A percentile compares a stretch with the other conserved stretches of the same genome.
Evolutionary conservation across 2,329 filamentous ascomycete genomes (phyloP).

Genomic region (Aureobasidium musti): DNA sequence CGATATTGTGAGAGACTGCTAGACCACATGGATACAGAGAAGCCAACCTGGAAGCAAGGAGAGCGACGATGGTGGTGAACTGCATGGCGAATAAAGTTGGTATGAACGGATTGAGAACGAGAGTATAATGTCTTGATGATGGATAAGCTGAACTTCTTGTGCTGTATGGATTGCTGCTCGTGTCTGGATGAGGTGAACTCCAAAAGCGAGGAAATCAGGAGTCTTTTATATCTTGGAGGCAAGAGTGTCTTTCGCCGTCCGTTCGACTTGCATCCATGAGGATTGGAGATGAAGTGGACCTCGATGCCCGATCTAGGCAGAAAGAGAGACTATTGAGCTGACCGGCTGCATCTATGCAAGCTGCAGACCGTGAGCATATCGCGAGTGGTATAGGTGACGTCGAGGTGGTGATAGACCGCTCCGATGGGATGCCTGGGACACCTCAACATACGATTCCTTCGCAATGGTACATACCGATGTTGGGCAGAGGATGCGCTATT

Average conservation of each 20-base stretch:
- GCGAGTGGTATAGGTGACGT: neutral
- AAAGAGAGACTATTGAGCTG: neutral
- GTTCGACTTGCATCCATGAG: no score
- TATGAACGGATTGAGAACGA: neutral
- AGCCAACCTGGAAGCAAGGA: slow-evolving; percentile 23
- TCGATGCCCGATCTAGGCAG: neutral
- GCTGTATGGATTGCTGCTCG: neutral
- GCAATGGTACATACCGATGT: neutral
- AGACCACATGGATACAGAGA: neutral
- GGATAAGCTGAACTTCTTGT: neutral
- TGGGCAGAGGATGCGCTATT: slow-evolving; percentile 21
- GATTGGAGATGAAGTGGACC: neutral
- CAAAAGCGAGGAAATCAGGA: neutral
- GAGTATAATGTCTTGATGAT: neutral
- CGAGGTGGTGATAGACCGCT: neutral
- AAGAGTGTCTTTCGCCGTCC: neutral
- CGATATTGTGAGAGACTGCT: neutral
- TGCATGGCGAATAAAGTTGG: neutral
- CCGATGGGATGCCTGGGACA: neutral
- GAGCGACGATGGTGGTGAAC: slow-evolving; percentile 4
- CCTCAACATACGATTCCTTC: neutral
- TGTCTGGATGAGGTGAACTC: neutral
- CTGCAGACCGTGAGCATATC: slow-evolving; percentile 12
- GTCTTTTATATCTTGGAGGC: slow-evolving; percentile 3
- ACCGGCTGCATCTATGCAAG: neutral